Conservation (phyloP, 1,284 basidiomycete genomes). For the Pseudozyma sp. region DNA sequence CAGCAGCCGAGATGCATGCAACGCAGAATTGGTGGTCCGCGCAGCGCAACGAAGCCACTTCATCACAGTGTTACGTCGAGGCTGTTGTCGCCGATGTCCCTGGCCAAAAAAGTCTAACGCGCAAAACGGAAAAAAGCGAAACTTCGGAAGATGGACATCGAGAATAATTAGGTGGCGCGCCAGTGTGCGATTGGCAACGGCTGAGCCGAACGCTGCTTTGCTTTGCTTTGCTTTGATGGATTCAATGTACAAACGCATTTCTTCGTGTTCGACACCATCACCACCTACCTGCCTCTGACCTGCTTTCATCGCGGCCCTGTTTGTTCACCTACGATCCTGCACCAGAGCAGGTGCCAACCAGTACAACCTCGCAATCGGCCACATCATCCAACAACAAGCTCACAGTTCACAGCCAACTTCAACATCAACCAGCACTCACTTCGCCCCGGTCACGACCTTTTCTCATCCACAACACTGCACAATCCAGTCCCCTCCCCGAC, state of each 20-base stretch:
- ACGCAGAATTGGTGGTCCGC: too few relatives aligned
- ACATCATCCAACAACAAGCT: too few relatives aligned
- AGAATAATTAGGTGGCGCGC: slow-evolving; percentile 19
- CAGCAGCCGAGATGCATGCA: neutral
- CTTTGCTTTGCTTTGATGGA: neutral
- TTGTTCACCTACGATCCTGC: too few relatives aligned
- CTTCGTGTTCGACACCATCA: slow-evolving; percentile 9
- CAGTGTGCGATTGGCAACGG: neutral
- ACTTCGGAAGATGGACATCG: slow-evolving; percentile 40
- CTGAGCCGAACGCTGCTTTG: neutral
- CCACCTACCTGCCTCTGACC: neutral
- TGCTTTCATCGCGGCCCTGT: neutral
- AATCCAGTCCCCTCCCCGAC: neutral
- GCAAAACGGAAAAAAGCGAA: slow-evolving; percentile 13
- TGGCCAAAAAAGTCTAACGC: too few relatives aligned
- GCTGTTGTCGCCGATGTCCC: neutral
- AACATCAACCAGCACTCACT: neutral
- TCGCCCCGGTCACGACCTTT: too few relatives aligned
- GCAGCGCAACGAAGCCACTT: too few relatives aligned
- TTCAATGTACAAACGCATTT: neutral
- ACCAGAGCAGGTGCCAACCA: too few relatives aligned
- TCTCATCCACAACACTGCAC: too few relatives aligned
- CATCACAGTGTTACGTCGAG: neutral
- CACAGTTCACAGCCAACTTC: too few relatives aligned
- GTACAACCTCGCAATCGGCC: too few relatives aligned